Conservation (phyloP, 345 rosid genomes). For the Orychophragmus violaceus region DNA sequence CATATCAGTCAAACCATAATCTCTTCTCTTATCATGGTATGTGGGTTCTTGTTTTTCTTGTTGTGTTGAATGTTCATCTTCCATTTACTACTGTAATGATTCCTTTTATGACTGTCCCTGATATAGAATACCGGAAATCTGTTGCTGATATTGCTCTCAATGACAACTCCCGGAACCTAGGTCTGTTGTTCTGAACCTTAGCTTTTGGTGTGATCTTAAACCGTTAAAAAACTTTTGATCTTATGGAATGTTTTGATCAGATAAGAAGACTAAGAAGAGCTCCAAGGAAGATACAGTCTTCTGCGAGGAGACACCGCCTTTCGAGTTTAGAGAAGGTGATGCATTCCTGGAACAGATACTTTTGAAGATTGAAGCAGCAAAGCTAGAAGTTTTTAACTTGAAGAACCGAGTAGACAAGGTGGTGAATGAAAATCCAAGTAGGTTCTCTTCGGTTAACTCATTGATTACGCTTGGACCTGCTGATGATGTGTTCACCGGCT, state of each 20-base stretch:
- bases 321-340: conserved; percentile 43
- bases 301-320: conserved; percentile 36
- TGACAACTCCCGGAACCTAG: conserved; percentile 34
- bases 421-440: conserved; percentile 49
- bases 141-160: conserved; percentile 37
- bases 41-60: conserved; percentile 1
- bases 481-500: conserved; percentile 34
- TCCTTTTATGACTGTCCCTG: not conserved
- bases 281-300: conserved; percentile 35
- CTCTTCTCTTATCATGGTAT: conserved; percentile 68
- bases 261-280: conserved; percentile 27
- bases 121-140: conserved; percentile 49
- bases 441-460: conserved; percentile 41
- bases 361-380: conserved; percentile 48
- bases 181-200: conserved; percentile 9
- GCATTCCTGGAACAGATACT: conserved; percentile 50
- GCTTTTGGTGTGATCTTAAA: not conserved
- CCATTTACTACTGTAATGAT: no score
- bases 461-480: conserved; percentile 35
- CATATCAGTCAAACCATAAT: conserved; percentile 44
- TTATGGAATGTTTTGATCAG: conserved; percentile 29
- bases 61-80: not conserved
- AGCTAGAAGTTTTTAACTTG: conserved; percentile 38
- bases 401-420: conserved; percentile 58
- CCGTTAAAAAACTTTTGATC: not conserved